phyloP scores from a whole-genome alignment of 768 basidiomycete genomes.

The Podaxis pistillaris region DNA sequence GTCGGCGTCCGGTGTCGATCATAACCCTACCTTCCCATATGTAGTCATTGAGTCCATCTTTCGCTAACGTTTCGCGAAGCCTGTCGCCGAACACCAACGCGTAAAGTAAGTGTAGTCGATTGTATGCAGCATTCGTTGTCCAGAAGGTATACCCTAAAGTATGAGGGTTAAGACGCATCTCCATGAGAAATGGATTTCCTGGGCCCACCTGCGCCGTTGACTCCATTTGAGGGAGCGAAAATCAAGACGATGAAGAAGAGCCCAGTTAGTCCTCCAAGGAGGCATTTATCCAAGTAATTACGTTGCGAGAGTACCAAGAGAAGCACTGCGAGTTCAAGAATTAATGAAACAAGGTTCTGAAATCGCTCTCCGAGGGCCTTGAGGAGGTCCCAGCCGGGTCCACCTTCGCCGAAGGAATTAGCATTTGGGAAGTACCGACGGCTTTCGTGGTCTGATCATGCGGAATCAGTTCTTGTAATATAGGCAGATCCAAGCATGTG shows the following conservation, averaged over 20 bases:
- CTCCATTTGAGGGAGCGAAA: conserved; percentile 31
- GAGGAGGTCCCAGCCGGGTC: conserved; percentile 35
- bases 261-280: neutral
- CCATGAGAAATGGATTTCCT: neutral
- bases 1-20: too few relatives aligned
- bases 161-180: neutral
- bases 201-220: conserved; percentile 33
- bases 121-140: conserved; percentile 33
- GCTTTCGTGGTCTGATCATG: neutral
- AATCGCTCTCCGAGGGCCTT: conserved; percentile 20
- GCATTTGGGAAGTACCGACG: conserved; percentile 16
- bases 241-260: conserved; percentile 25
- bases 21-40: too few relatives aligned
- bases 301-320: conserved; percentile 19
- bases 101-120: conserved; percentile 37
- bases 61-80: conserved; percentile 33
- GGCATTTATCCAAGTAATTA: conserved; percentile 20
- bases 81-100: conserved; percentile 31
- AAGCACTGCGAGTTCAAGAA: conserved; percentile 25
- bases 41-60: conserved; percentile 30
- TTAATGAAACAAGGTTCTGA: conserved; percentile 22
- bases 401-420: conserved; percentile 30
- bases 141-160: conserved; percentile 38
- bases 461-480: neutral
- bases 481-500: neutral